Evolutionary conservation across 768 basidiomycete genomes (phyloP).

Genomic region (Tulasnella sp.): DNA sequence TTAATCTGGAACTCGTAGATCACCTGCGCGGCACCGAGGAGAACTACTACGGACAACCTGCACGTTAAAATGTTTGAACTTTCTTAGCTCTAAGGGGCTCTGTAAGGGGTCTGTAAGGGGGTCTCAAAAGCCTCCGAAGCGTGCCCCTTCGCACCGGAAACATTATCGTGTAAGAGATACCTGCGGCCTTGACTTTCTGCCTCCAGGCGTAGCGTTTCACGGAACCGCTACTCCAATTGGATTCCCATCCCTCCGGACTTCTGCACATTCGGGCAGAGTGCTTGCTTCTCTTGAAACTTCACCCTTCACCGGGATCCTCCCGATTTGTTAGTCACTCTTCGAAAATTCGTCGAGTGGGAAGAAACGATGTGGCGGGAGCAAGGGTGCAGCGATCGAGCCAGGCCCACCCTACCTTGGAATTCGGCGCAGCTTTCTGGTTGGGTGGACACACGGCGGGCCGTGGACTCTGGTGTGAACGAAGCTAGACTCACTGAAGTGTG

Average conservation of each 20-base stretch:
- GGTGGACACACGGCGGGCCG: neutral
- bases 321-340: neutral
- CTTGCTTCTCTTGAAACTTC: neutral
- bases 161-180: neutral
- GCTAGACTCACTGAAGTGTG: neutral
- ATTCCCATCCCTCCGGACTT: neutral
- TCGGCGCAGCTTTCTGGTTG: neutral
- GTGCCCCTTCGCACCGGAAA: neutral
- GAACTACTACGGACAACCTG: no score
- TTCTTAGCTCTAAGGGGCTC: no score
- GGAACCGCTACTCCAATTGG: neutral
- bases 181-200: neutral
- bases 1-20: neutral
- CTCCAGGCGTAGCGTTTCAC: neutral
- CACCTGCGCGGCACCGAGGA: neutral
- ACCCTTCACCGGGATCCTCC: neutral
- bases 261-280: neutral
- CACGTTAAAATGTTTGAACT: no score
- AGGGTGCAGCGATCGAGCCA: neutral
- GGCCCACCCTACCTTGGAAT: neutral
- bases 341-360: neutral
- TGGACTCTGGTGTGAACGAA: neutral
- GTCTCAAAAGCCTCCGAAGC: neutral
- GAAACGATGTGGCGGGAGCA: neutral
- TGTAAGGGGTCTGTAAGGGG: no score